Evolutionary conservation across 2,329 filamentous ascomycete species (phyloP).

Genomic region (Tolypocladium sp.): DNA sequence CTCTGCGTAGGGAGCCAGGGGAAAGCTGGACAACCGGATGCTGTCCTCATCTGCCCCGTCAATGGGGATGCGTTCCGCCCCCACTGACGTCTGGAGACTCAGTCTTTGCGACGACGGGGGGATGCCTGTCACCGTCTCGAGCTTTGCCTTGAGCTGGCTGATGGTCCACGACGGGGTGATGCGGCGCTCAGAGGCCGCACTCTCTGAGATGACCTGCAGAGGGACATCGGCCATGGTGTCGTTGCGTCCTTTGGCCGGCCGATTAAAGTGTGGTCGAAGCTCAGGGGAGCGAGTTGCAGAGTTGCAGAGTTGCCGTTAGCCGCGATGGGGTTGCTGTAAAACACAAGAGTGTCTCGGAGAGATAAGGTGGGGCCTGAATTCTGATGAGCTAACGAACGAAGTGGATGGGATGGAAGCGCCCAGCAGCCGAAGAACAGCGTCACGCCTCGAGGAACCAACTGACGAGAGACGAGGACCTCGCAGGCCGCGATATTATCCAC

Average conservation of each 20-base stretch:
- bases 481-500: neutral
- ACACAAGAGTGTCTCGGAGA: neutral
- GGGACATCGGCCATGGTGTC: conserved; percentile 61
- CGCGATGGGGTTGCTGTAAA: neutral
- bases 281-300: neutral
- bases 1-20: conserved; percentile 66
- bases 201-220: conserved; percentile 65
- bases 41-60: conserved; percentile 65
- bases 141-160: conserved; percentile 70
- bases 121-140: conserved; percentile 89
- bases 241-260: neutral
- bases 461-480: neutral
- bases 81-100: conserved; percentile 50
- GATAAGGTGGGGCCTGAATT: neutral
- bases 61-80: conserved; percentile 53
- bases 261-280: neutral
- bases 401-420: neutral
- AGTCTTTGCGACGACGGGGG: conserved; percentile 73
- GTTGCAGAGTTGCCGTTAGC: neutral
- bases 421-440: neutral
- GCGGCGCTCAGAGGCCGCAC: conserved; percentile 76
- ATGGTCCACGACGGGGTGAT: conserved; percentile 91
- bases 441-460: neutral
- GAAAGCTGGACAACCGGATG: conserved; percentile 53
- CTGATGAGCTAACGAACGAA: neutral